Evolutionary conservation across 192 early-diverging fungal genomes (phyloP), one percentile per base, ranked within the genome.

Genomic region (Coemansia sp.): DNA sequence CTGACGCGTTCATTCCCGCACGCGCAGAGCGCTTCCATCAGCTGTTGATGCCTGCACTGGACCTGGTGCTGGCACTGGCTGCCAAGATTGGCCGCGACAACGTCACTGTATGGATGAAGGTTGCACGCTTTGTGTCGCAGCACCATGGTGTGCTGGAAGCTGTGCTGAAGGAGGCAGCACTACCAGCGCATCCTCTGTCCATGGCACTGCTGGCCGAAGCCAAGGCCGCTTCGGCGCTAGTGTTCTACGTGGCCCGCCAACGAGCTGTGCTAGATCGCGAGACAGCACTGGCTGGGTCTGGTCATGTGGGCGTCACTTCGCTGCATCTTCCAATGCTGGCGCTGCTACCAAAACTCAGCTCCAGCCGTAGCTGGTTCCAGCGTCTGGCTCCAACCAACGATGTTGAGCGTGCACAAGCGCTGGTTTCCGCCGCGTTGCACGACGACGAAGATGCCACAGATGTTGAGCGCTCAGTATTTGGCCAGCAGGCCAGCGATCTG

Each of bases 41-140:
- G 59, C 82, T 88, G 38, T 63, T 88, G 8, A 78, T 85, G 52
- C 90, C 85, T 0, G 78, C 84, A 14, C 72, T 92, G n/a, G 65
- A 85, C 37, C 74, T 92, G 58, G 49, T 92, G 14, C 62, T 81
- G 7, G 75, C 75, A 10, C 72, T 90, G 40, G 74, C 82, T 19
- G 63, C 63, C 22, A 23, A 57, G 2, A 69, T 82, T 10, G 81
- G 81, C 60, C 73, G 76, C 31, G 83, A 85, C 60, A 75, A 76
- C 51, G 9, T 75, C 61, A 65, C 74, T 9, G 53, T 75, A 12
- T 74, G 75, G 74, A 73, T 71, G 70, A 79, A 82, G 75, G 59
- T 69, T 22, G 62, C 77, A 61, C 71, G 70, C 22, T 75, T 69
- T 64, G 61, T 66, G 12, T 62, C 75, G 62, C 75, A 80, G 71